Evolutionary conservation across 306 rosid genomes (phyloP), one percentile per base, ranked within the genome.

Genomic region (Psophocarpus tetragonolobus): DNA sequence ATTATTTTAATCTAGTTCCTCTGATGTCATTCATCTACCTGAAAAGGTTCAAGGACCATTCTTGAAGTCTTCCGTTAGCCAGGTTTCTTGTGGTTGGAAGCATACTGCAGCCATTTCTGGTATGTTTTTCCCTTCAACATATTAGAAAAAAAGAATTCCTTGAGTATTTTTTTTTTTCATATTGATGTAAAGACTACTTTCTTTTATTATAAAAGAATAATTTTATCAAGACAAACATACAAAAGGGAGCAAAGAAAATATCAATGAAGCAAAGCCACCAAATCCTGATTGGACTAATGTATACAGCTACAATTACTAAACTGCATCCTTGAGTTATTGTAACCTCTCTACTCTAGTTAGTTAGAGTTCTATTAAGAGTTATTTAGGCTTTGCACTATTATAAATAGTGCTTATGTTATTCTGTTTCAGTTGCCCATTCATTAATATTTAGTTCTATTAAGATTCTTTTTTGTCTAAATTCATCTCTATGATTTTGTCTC

Each of bases 81-180:
- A 94, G 93, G 97, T 94, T 48, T 94, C 98, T 60, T 94, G 98
- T 83, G 98, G 98, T 84, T 94, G 98, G 97, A 94, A 94, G 85
- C 98, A 94, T 71, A 90, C 97, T 2, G 97, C 98, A 38, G 97
- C 97, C 4, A 80, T 94, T 75, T 87, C 97, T 81, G 96, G 97
- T 92, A 83, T 41, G 76, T 30, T 32, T 53, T 50, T 29, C 45
- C 62, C 42, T 33, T 77, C 29, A 47, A 48, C 38, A 42, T 41
- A 38, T 39, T 38, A 61, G 50, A 30, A 8, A 51, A 45, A 60
- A 41, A 1, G n/a, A 79, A 24, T 42, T 1, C 30, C 0, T 64
- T 11, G 2, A 61, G 60, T 68, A 33, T 21, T 24, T 68, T 30
- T 21, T 58, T 57, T 26, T 68, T 26, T 20, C 24, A 68, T 75